Evolutionary conservation across 805 yeast genomes (phyloP).

Genomic region (Ogataea paraovalis): DNA sequence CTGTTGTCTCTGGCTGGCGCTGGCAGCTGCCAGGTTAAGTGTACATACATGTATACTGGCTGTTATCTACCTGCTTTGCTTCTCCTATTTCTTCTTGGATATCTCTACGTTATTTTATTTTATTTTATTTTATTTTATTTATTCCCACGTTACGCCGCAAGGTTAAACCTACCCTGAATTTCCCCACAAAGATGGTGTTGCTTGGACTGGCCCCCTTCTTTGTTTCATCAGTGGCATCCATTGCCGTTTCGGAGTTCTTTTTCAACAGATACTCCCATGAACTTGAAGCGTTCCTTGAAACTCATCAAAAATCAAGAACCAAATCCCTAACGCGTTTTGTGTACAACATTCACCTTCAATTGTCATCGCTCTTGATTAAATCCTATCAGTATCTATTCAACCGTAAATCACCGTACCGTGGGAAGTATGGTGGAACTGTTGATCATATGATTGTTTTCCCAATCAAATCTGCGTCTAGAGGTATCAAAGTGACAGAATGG

Average conservation of each 20-base stretch:
- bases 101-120: no score
- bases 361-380: not conserved
- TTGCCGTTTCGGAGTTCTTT: slow-evolving; percentile 2
- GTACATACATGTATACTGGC: no score
- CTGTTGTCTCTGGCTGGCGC: no score
- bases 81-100: no score
- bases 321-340: slow-evolving; percentile 6
- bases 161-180: not conserved
- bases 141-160: not conserved
- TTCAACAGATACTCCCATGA: slow-evolving; percentile 2
- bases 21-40: no score
- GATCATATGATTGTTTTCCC: slow-evolving; percentile 27
- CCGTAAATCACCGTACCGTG: slow-evolving; percentile 4
- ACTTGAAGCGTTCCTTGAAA: slow-evolving; percentile 11
- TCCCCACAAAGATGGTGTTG: not conserved
- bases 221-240: slow-evolving; percentile 1
- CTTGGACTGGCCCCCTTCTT: slow-evolving; percentile 1
- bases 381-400: slow-evolving; percentile 1
- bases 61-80: no score
- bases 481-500: slow-evolving; percentile 26
- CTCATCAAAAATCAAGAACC: slow-evolving; percentile 6
- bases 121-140: no score
- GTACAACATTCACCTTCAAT: slow-evolving; percentile 11
- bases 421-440: slow-evolving; percentile 23
- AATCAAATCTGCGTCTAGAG: slow-evolving; percentile 26